Evolutionary conservation across 805 yeast genomes (phyloP).

Genomic region (Teunomyces cretensis): DNA sequence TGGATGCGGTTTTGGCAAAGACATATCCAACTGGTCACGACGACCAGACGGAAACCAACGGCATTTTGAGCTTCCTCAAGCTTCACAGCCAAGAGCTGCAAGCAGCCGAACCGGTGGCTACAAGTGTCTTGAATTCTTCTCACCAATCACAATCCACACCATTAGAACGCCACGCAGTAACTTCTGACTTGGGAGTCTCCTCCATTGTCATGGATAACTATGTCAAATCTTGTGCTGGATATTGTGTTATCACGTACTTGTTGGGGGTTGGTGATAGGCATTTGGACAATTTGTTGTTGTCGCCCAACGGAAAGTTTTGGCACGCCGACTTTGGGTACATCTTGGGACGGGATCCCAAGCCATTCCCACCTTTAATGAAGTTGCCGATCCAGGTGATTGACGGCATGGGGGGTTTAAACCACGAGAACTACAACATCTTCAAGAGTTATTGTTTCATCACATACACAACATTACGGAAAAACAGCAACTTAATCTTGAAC

Average conservation of each 20-base stretch:
- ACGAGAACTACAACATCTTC: conserved; percentile 82
- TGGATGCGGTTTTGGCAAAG: conserved; percentile 67
- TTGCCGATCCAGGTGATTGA: conserved; percentile 95
- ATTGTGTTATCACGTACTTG: conserved; percentile 91
- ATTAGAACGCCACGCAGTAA: conserved; percentile 30
- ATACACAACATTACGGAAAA: conserved; percentile 84
- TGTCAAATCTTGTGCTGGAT: conserved; percentile 95
- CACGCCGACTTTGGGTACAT: conserved; percentile 98
- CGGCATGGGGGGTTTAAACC: conserved; percentile 93
- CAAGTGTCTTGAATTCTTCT: conserved; percentile 18
- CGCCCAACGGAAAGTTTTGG: conserved; percentile 82
- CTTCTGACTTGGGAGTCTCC: conserved; percentile 48
- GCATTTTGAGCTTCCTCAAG: conserved; percentile 70
- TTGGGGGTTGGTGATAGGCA: conserved; percentile 98
- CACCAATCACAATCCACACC: conserved; percentile 7
- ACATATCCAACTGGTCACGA: conserved; percentile 18
- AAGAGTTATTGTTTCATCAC: conserved; percentile 94
- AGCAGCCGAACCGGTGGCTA: conserved; percentile 22
- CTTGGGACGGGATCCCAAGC: conserved; percentile 95
- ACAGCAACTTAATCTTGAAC: conserved; percentile 85
- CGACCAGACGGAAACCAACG: conserved; percentile 46
- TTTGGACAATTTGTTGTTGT: conserved; percentile 80
- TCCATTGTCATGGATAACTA: conserved; percentile 86
- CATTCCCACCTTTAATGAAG: conserved; percentile 98
- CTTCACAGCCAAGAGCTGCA: conserved; percentile 40